These are phyloP conservation scores for Tripterygium wilfordii DNA, from an alignment of 177 flowering plant genomes.

Conservation along the genomic window DNA sequence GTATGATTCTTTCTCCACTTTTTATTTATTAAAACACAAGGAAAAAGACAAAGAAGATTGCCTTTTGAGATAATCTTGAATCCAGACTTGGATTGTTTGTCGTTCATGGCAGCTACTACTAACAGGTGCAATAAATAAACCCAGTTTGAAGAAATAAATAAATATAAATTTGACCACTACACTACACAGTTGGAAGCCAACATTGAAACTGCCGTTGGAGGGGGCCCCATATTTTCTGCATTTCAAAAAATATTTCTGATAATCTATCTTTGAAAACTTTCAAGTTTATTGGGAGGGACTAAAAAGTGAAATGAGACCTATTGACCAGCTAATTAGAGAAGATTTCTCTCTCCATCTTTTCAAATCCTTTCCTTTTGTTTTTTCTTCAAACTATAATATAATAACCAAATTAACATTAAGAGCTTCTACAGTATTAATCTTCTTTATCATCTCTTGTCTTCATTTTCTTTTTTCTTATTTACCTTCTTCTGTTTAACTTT, in stretches of 20 bases:
- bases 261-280: no score
- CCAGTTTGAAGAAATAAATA: no score
- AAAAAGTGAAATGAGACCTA: constrained; percentile 8
- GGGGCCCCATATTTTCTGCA: constrained; percentile 19
- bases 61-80: no score
- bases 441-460: background rate
- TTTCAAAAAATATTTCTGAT: constrained; percentile 26
- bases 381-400: constrained; percentile 12
- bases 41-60: no score
- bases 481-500: constrained; percentile 2
- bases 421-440: background rate
- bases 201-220: constrained; percentile 27
- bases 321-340: constrained; percentile 15
- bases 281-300: constrained; percentile 39
- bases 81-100: no score
- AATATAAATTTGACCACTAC: no score
- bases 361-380: background rate
- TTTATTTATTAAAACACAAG: no score
- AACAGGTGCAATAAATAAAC: background rate
- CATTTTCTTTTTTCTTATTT: constrained; percentile 2
- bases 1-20: no score
- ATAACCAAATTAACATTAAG: no score
- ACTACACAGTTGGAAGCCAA: constrained; percentile 13
- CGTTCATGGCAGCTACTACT: no score
- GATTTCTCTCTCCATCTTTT: constrained; percentile 12